Conservation (phyloP, 1,139 yeast genomes). For the Kodamaea alishanica region DNA sequence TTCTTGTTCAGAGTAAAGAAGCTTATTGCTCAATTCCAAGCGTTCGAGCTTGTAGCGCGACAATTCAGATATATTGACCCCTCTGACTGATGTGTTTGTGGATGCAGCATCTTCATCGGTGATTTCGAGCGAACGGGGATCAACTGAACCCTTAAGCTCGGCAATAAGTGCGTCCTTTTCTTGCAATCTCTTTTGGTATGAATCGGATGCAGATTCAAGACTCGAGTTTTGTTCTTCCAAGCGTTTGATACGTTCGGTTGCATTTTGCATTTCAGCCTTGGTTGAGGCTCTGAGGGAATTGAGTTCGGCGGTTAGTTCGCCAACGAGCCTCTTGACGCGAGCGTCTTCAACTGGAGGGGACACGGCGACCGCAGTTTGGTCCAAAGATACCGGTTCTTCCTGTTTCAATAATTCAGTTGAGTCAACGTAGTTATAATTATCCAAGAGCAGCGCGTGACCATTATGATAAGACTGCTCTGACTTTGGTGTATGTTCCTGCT, state of each 20-base stretch:
- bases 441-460: conserved; percentile 15
- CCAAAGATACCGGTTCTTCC: not conserved
- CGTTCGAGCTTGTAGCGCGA: conserved; percentile 39
- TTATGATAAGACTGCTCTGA: conserved; percentile 8
- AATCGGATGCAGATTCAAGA: conserved; percentile 21
- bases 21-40: conserved; percentile 44
- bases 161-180: conserved; percentile 35
- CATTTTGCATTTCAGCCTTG: conserved; percentile 49
- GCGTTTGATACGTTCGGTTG: conserved; percentile 46
- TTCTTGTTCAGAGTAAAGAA: conserved; percentile 47
- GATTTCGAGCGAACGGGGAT: conserved; percentile 30
- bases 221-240: conserved; percentile 43
- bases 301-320: conserved; percentile 47
- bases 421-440: conserved; percentile 8
- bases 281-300: conserved; percentile 44
- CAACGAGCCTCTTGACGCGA: conserved; percentile 33
- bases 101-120: conserved; percentile 16
- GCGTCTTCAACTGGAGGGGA: conserved; percentile 17
- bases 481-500: not conserved
- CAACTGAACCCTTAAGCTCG: conserved; percentile 35
- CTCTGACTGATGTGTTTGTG: conserved; percentile 9
- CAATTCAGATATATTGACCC: conserved; percentile 30
- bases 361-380: too few relatives aligned
- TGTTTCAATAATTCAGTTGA: conserved; percentile 2
- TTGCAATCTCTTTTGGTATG: conserved; percentile 23